Percentiles rank a stretch among this genome's conserved stretches.
phyloP scores from a whole-genome alignment of 129 eudicot genomes.

The Flaveria ramosissima region DNA sequence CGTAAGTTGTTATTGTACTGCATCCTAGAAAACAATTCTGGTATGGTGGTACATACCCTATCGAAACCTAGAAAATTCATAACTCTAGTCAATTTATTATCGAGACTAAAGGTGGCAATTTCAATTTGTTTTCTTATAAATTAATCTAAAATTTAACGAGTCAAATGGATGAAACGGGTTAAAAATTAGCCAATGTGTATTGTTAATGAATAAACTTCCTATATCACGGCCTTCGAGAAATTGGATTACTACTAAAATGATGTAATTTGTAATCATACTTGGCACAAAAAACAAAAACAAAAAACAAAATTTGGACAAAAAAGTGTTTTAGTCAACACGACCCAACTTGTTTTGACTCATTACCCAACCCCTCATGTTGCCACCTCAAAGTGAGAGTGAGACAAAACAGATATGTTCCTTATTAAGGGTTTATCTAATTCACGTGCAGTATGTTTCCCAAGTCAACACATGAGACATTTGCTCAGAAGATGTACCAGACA shows the following conservation, averaged over 20 bases:
- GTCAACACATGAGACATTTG: slow-evolving; percentile 97
- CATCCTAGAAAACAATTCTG: background rate
- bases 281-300: background rate
- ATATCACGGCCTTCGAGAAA: background rate
- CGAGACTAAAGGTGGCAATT: background rate
- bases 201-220: background rate
- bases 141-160: background rate
- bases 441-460: slow-evolving; percentile 95
- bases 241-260: background rate
- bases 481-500: slow-evolving; percentile 97
- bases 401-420: background rate
- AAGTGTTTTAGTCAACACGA: background rate
- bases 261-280: background rate
- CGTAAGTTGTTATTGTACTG: background rate
- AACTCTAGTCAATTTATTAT: background rate
- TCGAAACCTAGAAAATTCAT: background rate
- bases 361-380: background rate
- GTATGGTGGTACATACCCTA: background rate
- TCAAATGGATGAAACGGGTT: background rate
- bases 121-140: background rate
- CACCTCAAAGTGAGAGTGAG: background rate
- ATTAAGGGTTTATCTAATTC: slow-evolving; percentile 18
- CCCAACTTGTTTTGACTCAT: background rate
- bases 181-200: background rate
- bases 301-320: background rate